Evolutionary conservation across 495 filamentous ascomycete species (phyloP).

Genomic region (Aspergillus diversus): DNA sequence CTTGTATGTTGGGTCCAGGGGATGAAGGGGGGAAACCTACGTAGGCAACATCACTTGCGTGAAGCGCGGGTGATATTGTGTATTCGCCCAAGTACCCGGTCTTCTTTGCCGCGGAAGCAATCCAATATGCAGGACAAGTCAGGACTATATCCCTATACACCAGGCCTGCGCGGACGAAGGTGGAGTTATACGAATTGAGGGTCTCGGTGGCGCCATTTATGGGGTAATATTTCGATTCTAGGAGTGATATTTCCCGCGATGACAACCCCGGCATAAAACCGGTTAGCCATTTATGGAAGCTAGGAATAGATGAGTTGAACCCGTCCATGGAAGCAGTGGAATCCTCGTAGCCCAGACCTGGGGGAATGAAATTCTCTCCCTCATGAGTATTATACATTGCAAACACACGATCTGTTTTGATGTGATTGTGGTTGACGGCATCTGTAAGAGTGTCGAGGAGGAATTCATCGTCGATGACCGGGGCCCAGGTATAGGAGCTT

Average conservation of each 20-base stretch:
- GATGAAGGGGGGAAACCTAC: constrained; percentile 38
- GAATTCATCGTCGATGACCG: constrained; percentile 61
- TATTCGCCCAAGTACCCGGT: constrained; percentile 61
- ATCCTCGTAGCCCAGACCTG: constrained; percentile 37
- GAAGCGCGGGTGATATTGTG: constrained; percentile 59
- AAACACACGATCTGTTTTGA: constrained; percentile 53
- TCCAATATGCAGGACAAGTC: constrained; percentile 62
- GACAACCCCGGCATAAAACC: constrained; percentile 57
- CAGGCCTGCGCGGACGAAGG: constrained; percentile 53
- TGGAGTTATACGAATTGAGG: constrained; percentile 47
- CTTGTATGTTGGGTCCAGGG: neutral
- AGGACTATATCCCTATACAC: constrained; percentile 63
- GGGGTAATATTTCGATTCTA: constrained; percentile 52
- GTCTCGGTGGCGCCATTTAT: constrained; percentile 45
- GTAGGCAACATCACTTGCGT: constrained; percentile 61
- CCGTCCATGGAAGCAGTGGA: constrained; percentile 32
- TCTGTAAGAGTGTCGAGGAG: constrained; percentile 49
- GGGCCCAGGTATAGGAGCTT: constrained; percentile 59
- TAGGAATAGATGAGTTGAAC: constrained; percentile 49
- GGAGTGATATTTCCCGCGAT: constrained; percentile 33
- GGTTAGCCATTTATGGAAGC: constrained; percentile 53
- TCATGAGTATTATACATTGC: constrained; percentile 64
- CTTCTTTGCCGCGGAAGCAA: constrained; percentile 46
- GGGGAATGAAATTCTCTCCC: constrained; percentile 61
- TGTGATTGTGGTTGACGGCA: constrained; percentile 37